phyloP scores from a whole-genome alignment of 1,284 basidiomycete genomes.

The Filobasidium uniguttulatum region DNA sequence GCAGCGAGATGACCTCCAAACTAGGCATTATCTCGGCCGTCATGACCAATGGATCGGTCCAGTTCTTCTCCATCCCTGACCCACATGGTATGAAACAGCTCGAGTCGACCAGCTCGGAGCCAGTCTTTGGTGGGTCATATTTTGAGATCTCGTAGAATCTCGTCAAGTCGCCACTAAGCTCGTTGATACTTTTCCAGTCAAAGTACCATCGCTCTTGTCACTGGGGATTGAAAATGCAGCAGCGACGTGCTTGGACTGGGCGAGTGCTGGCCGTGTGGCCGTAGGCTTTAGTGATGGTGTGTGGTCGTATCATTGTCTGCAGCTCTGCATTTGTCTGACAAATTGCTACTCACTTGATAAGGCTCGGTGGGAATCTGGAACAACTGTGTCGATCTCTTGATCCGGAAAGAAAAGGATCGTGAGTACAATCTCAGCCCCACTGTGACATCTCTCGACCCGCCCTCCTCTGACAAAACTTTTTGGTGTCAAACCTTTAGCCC shows the following conservation, averaged over 20 bases:
- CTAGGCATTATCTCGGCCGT: constrained; percentile 67
- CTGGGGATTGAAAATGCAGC: constrained; percentile 58
- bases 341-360: constrained; percentile 26
- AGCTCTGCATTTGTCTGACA: neutral
- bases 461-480: constrained; percentile 34
- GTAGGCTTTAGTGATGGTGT: constrained; percentile 68
- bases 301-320: constrained; percentile 4
- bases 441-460: neutral
- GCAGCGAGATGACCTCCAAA: constrained; percentile 35
- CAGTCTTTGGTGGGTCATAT: neutral
- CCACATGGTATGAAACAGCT: constrained; percentile 39
- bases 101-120: neutral
- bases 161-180: too few relatives aligned
- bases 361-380: constrained; percentile 64
- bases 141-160: too few relatives aligned
- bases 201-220: constrained; percentile 43
- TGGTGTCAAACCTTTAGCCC: constrained; percentile 14
- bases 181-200: constrained; percentile 31
- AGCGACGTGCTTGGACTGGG: constrained; percentile 70
- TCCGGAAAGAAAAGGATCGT: constrained; percentile 14
- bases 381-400: constrained; percentile 41
- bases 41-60: constrained; percentile 68
- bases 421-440: neutral
- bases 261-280: constrained; percentile 61
- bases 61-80: constrained; percentile 60